Base-by-base conservation (phyloP, 352 stramenopile species). In the Pythium sp. region DNA sequence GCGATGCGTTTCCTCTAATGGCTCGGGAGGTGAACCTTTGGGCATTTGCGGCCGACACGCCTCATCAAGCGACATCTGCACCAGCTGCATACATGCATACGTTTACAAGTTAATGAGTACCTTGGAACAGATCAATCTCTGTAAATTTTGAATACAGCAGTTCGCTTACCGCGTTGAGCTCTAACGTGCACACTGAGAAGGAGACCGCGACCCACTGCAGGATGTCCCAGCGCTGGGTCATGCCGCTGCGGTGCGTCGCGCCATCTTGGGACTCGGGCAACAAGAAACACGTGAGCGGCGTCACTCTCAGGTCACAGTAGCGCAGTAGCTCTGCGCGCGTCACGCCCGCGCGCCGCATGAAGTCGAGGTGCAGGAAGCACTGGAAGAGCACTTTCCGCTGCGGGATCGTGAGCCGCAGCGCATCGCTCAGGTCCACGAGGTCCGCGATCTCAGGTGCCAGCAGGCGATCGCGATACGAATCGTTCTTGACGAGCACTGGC, bases 331-430 rank as follows among this genome's bases (percentile, higher is more conserved):
- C 83, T 1, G 56, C 60, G 3, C 81, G 72, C 3, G 83, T 80
- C 20, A 92, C 65, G 5, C 74, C 80, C 1, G 80, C 79, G 15
- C 81, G 78, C 0, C 83, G 80, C 74, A 87, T 73, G 53, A 72
- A 85, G 66, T 92, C 83, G 22, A 92, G 64, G 36, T 86, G 80
- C 32, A 83, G 51, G 58, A 92, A 92, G 58, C 76, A 88, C 30
- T 77, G 80, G 36, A 91, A 91, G 32, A 87, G 82, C 15, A 78
- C 73, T 59, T 89, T 85, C 12, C 77, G 80, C 59, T 91, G 83
- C 4, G 73, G 32, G 12, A 87, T 64, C 11, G 81, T 76, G n/a
- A 91, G 61, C 24, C 64, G 64, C 28, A 91, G 67, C 12, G 83
- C 83, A 11, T 88, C 78, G 30, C 80, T 79, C 20, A 91, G 71